A percentile compares a stretch with the other conserved stretches of the same genome.
These are phyloP conservation scores for Plectosphaerella plurivora DNA, from an alignment of 2,329 filamentous ascomycete species.

Conservation along the genomic window DNA sequence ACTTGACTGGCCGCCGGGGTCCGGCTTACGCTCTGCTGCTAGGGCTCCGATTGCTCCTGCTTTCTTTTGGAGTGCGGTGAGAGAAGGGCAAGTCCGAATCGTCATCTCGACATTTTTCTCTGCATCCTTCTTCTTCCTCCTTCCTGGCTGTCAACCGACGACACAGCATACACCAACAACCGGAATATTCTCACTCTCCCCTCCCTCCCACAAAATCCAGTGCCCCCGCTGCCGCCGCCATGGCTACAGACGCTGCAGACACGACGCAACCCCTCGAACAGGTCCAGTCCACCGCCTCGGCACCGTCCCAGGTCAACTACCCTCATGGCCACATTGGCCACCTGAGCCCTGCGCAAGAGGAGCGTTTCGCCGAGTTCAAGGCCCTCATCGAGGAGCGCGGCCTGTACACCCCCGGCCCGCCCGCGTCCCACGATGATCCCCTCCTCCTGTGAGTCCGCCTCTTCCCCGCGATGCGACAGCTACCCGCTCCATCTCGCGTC, in stretches of 20 bases:
- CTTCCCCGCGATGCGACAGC: no score
- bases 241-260: background rate
- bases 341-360: constrained; percentile 45
- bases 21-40: background rate
- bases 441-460: constrained; percentile 57
- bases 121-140: background rate
- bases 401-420: constrained; percentile 53
- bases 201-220: background rate
- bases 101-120: background rate
- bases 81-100: background rate
- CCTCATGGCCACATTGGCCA: background rate
- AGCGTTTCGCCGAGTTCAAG: constrained; percentile 70
- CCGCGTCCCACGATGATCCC: constrained; percentile 66
- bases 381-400: constrained; percentile 58
- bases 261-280: background rate
- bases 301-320: background rate
- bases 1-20: background rate
- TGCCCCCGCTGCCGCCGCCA: background rate
- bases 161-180: background rate
- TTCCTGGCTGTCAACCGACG: background rate
- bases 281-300: background rate
- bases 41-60: background rate
- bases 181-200: background rate
- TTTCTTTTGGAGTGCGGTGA: background rate
- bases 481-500: no score